Evolutionary conservation across 306 rosid species (phyloP).

Genomic region (Carpinus viminea): DNA sequence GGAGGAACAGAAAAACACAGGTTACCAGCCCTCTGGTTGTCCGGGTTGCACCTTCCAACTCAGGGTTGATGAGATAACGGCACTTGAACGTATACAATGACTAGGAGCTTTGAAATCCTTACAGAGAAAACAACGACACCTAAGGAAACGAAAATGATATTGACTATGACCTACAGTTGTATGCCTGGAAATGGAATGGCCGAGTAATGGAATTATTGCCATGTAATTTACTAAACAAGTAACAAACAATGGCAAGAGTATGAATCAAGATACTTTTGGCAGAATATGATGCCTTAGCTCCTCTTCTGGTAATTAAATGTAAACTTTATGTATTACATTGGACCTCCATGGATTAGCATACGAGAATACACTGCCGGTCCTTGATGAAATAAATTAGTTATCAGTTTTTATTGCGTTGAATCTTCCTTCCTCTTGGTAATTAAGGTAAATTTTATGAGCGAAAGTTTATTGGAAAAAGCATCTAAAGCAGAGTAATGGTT

Average conservation of each 20-base stretch:
- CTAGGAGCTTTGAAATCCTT: constrained; percentile 31
- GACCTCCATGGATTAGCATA: not conserved
- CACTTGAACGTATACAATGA: constrained; percentile 19
- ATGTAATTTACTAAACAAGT: not conserved
- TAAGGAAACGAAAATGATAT: constrained; percentile 20
- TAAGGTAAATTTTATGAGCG: not conserved
- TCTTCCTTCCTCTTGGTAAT: not conserved
- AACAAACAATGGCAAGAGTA: not conserved
- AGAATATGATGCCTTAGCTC: not conserved
- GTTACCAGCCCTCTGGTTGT: constrained; percentile 71
- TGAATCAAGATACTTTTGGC: not conserved
- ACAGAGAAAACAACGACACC: constrained; percentile 21
- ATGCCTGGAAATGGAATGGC: not conserved
- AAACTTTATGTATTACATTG: not conserved
- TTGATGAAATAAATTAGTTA: not conserved
- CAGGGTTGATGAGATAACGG: constrained; percentile 51
- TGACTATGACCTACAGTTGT: constrained; percentile 7
- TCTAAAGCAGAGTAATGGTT: not conserved
- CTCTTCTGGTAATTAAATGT: not conserved
- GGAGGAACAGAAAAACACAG: constrained; percentile 49
- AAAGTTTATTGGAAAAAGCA: not conserved
- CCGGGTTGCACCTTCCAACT: constrained; percentile 40
- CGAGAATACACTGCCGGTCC: not conserved
- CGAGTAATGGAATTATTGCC: not conserved
- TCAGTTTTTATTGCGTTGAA: not conserved